A percentile compares a stretch with the other conserved stretches of the same genome.
Evolutionary conservation across 768 basidiomycete species (phyloP).

Genomic region (Boletus subcaerulescens): DNA sequence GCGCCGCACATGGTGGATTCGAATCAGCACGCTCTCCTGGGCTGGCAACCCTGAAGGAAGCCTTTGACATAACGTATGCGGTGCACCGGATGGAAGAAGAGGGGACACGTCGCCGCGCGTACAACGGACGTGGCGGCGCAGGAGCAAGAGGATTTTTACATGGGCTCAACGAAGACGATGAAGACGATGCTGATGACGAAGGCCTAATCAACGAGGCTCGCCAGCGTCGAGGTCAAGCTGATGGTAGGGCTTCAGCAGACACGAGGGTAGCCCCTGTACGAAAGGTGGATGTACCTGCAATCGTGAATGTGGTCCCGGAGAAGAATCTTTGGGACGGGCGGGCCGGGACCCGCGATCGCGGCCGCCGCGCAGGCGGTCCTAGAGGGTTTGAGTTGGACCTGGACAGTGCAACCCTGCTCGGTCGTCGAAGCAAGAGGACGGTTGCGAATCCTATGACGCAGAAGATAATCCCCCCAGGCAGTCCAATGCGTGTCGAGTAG

Average conservation of each 20-base stretch:
- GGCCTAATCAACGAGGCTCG: slow-evolving; percentile 49
- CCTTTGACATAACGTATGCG: slow-evolving; percentile 98
- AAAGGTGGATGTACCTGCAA: slow-evolving; percentile 1
- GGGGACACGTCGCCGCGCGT: slow-evolving; percentile 80
- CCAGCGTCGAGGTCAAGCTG: slow-evolving; percentile 37
- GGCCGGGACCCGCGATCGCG: slow-evolving; percentile 67
- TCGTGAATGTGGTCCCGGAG: slow-evolving; percentile 19
- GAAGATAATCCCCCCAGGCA: slow-evolving; percentile 23
- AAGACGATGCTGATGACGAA: slow-evolving; percentile 55
- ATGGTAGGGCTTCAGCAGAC: slow-evolving; percentile 1
- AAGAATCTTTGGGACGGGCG: slow-evolving; percentile 52
- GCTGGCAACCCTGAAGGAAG: slow-evolving; percentile 89
- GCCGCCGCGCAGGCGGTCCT: slow-evolving; percentile 29
- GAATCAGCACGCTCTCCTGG: slow-evolving; percentile 86
- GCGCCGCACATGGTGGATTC: slow-evolving; percentile 70
- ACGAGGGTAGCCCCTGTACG: slow-evolving; percentile 14
- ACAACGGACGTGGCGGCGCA: slow-evolving; percentile 74
- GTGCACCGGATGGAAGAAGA: slow-evolving; percentile 99
- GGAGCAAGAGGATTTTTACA: slow-evolving; percentile 75
- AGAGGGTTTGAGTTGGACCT: slow-evolving; percentile 81
- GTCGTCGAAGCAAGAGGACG: slow-evolving; percentile 54
- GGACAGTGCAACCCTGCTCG: slow-evolving; percentile 82
- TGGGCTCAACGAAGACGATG: slow-evolving; percentile 93
- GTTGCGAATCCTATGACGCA: slow-evolving; percentile 35
- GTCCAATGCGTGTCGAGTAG: slow-evolving; percentile 33